These are phyloP conservation scores for Pseudisothecium myosuroides DNA, from an alignment of 225 moss, liverwort and hornwort species.

Conservation along the genomic window DNA sequence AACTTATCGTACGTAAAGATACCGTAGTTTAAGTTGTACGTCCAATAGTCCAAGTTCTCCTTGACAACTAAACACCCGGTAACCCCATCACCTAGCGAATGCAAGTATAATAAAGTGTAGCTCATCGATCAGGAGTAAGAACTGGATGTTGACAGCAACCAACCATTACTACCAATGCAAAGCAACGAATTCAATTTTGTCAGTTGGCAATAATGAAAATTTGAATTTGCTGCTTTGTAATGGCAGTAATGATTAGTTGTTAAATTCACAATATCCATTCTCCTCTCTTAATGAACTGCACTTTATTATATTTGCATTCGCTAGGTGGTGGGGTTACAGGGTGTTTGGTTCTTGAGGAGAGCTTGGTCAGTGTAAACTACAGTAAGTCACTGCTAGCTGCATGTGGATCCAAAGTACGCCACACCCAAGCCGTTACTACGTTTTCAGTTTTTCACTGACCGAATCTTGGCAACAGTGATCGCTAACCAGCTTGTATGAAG, in stretches of 20 bases:
- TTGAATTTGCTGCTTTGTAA: rapidly evolving
- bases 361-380: background rate
- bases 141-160: rapidly evolving
- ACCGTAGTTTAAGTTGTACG: no score
- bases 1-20: no score
- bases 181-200: rapidly evolving
- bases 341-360: background rate
- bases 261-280: background rate
- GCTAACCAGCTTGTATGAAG: rapidly evolving
- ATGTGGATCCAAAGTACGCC: background rate
- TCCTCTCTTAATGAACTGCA: background rate
- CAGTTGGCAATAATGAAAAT: rapidly evolving
- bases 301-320: background rate
- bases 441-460: rapidly evolving
- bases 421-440: background rate
- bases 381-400: no score
- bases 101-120: background rate
- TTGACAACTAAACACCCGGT: background rate
- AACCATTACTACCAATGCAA: rapidly evolving
- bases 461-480: background rate
- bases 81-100: rapidly evolving
- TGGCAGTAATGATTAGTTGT: no score
- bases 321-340: rapidly evolving
- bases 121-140: rapidly evolving
- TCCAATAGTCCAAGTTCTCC: no score